Conservation (phyloP, 2,329 filamentous ascomycete genomes). For the Pseudopyricularia javanii region DNA sequence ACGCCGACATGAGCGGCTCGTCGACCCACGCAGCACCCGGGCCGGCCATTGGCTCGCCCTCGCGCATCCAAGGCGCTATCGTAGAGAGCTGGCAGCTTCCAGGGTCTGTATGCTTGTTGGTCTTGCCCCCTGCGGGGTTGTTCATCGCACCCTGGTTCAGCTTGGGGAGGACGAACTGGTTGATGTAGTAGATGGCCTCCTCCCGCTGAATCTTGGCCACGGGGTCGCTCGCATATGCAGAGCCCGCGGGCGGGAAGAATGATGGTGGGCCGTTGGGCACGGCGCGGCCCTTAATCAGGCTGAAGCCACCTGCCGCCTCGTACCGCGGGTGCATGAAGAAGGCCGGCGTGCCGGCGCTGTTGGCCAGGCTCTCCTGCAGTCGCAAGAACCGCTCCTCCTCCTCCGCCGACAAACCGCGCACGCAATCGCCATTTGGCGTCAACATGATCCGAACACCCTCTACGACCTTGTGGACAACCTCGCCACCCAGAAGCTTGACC, state of each 20-base stretch:
- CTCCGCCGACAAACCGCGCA: slow-evolving; percentile 56
- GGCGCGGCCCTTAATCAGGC: slow-evolving; percentile 50
- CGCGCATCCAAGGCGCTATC: slow-evolving; percentile 42
- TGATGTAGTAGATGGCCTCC: slow-evolving; percentile 56
- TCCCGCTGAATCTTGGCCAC: slow-evolving; percentile 54
- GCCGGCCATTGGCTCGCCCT: background rate
- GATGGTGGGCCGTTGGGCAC: slow-evolving; percentile 51
- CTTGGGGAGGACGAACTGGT: slow-evolving; percentile 53
- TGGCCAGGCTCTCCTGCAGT: slow-evolving; percentile 48
- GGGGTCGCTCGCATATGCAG: slow-evolving; percentile 40
- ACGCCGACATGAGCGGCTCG: background rate
- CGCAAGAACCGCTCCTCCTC: slow-evolving; percentile 61
- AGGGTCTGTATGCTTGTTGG: slow-evolving; percentile 12
- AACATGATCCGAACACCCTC: slow-evolving; percentile 59
- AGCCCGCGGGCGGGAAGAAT: slow-evolving; percentile 41
- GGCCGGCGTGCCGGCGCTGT: slow-evolving; percentile 36
- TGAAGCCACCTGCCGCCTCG: slow-evolving; percentile 43
- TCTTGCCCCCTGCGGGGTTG: background rate
- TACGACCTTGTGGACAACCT: slow-evolving; percentile 47
- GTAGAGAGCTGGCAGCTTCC: slow-evolving; percentile 39
- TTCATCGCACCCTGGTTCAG: slow-evolving; percentile 23
- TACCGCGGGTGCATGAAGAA: slow-evolving; percentile 44
- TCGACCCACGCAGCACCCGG: background rate
- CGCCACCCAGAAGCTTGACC: slow-evolving; percentile 38
- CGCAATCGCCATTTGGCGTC: slow-evolving; percentile 63